Percentiles rank a stretch among this genome's conserved stretches.
Conservation (phyloP, 352 stramenopile genomes). For the Pythium apleroticum region DNA sequence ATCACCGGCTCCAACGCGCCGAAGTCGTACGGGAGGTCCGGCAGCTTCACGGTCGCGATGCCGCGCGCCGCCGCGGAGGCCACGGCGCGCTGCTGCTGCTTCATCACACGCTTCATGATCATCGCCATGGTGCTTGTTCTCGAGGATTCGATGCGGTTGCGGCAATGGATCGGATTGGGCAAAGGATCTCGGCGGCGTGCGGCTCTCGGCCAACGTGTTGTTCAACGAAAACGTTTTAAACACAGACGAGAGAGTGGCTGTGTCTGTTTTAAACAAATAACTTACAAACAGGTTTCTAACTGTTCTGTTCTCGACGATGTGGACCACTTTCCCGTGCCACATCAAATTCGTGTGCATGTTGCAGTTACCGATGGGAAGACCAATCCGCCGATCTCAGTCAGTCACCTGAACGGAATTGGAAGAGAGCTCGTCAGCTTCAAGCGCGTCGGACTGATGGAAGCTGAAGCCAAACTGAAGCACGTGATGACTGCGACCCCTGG, state of each 20-base stretch:
- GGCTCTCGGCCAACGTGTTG: slow-evolving; percentile 1
- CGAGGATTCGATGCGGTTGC: slow-evolving; percentile 7
- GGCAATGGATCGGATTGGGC: background rate
- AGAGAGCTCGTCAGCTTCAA: background rate
- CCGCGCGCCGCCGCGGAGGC: slow-evolving; percentile 33
- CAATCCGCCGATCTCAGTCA: background rate
- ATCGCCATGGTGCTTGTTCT: slow-evolving; percentile 13
- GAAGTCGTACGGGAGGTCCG: slow-evolving; percentile 87
- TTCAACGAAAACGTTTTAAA: slow-evolving; percentile 2
- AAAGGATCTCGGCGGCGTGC: slow-evolving; percentile 2
- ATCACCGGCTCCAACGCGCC: slow-evolving; percentile 87
- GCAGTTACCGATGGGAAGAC: background rate
- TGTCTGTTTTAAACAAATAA: slow-evolving; percentile 16
- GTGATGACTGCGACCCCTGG: background rate
- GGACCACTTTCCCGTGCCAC: slow-evolving; percentile 3
- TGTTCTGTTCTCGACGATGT: slow-evolving; percentile 5
- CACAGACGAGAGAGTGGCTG: too few species aligned
- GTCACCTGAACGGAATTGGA: background rate
- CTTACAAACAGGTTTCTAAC: slow-evolving; percentile 13
- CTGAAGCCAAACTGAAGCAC: background rate
- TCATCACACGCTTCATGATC: slow-evolving; percentile 24
- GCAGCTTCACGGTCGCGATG: slow-evolving; percentile 75
- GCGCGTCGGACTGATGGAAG: background rate
- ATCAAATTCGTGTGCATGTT: background rate
- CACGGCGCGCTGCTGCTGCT: slow-evolving; percentile 14